These are phyloP conservation scores for Xylariales sp. DNA, from an alignment of 2,329 filamentous ascomycete genomes.

Conservation along the genomic window DNA sequence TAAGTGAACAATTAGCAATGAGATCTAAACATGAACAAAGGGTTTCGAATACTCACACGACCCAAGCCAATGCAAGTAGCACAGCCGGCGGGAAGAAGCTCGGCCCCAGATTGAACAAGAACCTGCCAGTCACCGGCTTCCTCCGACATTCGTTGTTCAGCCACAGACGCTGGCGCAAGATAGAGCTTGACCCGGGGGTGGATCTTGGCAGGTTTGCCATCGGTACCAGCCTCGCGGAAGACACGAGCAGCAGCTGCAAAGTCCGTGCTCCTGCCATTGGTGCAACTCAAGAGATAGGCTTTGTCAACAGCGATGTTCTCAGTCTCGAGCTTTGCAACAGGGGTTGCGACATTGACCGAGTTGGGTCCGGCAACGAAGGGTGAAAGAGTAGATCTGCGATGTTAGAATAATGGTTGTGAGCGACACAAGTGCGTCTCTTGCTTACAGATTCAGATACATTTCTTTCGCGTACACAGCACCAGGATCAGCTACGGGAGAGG, in stretches of 20 bases:
- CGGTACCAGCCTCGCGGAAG: slow-evolving; percentile 71
- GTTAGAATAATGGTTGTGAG: too few species aligned
- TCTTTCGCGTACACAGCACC: slow-evolving; percentile 79
- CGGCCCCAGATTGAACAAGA: slow-evolving; percentile 74
- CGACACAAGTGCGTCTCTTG: too few species aligned
- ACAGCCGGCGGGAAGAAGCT: slow-evolving; percentile 67
- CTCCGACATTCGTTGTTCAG: slow-evolving; percentile 74
- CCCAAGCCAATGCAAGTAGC: slow-evolving; percentile 82
- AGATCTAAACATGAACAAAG: too few species aligned
- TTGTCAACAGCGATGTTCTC: slow-evolving; percentile 76
- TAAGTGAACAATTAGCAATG: too few species aligned
- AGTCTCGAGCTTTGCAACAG: slow-evolving; percentile 65
- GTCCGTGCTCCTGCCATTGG: slow-evolving; percentile 78
- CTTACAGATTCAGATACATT: slow-evolving; percentile 76
- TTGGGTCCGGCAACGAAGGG: slow-evolving; percentile 86
- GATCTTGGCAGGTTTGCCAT: slow-evolving; percentile 63
- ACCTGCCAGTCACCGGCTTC: slow-evolving; percentile 81
- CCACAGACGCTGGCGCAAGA: slow-evolving; percentile 77
- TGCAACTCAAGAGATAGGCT: slow-evolving; percentile 87
- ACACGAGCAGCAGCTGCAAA: slow-evolving; percentile 77
- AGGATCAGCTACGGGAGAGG: slow-evolving; percentile 65
- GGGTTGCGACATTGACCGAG: slow-evolving; percentile 81
- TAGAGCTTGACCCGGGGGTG: slow-evolving; percentile 78
- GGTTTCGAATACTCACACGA: too few species aligned
- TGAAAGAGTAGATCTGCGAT: slow-evolving; percentile 73